Evolutionary conservation across 768 basidiomycete species (phyloP).

Genomic region (Suillus subaureus): DNA sequence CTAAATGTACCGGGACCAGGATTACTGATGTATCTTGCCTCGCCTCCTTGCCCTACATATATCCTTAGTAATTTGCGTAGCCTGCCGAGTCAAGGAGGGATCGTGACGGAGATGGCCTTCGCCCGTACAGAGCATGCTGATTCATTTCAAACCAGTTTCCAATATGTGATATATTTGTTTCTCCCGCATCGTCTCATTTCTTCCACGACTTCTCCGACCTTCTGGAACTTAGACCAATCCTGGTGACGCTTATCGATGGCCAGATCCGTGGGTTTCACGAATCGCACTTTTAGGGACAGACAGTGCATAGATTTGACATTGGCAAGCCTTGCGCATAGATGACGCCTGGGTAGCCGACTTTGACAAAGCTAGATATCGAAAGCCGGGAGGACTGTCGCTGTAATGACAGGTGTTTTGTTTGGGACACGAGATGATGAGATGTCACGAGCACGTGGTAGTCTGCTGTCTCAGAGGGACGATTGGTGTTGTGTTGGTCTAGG

Average conservation of each 20-base stretch:
- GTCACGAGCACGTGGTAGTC: constrained; percentile 65
- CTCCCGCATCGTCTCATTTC: constrained; percentile 62
- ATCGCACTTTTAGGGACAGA: constrained; percentile 67
- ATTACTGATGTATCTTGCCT: neutral
- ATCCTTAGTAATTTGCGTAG: neutral
- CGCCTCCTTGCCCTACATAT: neutral
- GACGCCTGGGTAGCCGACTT: constrained; percentile 74
- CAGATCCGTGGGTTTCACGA: constrained; percentile 50
- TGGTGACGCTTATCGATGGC: too few relatives aligned
- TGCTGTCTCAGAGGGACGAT: neutral
- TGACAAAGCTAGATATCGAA: constrained; percentile 64
- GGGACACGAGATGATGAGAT: constrained; percentile 74
- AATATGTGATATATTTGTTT: constrained; percentile 55
- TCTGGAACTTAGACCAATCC: too few relatives aligned
- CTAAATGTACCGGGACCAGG: neutral
- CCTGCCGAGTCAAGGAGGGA: neutral
- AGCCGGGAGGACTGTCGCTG: constrained; percentile 59
- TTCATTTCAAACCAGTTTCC: constrained; percentile 49
- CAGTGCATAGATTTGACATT: constrained; percentile 80
- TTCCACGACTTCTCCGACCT: constrained; percentile 68
- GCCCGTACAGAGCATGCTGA: neutral
- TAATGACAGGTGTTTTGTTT: constrained; percentile 60
- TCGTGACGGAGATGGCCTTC: neutral
- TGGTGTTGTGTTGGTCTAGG: neutral
- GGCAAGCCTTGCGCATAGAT: constrained; percentile 67